These are phyloP conservation scores for Mycena haematopus DNA, from an alignment of 768 basidiomycete genomes.

Conservation along the genomic window DNA sequence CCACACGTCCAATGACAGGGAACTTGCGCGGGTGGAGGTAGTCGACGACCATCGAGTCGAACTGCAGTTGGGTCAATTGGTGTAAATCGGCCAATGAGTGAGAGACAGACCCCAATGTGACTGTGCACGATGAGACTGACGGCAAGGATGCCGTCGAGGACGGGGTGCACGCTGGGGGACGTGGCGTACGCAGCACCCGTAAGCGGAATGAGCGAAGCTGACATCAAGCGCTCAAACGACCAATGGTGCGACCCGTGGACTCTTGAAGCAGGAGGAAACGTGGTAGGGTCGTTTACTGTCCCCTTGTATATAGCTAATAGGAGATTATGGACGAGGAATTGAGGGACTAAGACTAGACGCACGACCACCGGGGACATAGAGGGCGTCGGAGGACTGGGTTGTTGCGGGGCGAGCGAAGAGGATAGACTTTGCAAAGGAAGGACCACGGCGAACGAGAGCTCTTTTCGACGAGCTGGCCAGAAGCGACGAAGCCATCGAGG, in stretches of 20 bases:
- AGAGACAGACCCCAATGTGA: conserved; percentile 84
- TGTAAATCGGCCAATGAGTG: background rate
- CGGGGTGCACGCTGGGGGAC: conserved; percentile 75
- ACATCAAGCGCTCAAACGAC: conserved; percentile 93
- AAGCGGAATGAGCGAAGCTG: conserved; percentile 86
- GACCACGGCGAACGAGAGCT: conserved; percentile 24
- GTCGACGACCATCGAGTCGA: conserved; percentile 80
- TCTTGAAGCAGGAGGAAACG: conserved; percentile 83
- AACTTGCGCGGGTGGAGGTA: conserved; percentile 95
- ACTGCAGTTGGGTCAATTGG: conserved; percentile 47
- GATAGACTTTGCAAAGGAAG: conserved; percentile 13
- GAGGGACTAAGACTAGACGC: conserved; percentile 33
- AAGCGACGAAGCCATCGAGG: conserved; percentile 24
- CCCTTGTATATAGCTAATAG: conserved; percentile 83
- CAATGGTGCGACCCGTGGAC: conserved; percentile 90
- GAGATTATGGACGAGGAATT: conserved; percentile 29
- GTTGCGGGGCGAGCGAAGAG: conserved; percentile 17
- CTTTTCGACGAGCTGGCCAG: conserved; percentile 26
- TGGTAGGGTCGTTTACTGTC: conserved; percentile 93
- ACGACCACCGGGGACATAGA: conserved; percentile 77
- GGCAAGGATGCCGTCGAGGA: conserved; percentile 89
- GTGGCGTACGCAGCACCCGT: conserved; percentile 88
- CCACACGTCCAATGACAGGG: conserved; percentile 73
- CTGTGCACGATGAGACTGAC: conserved; percentile 91
- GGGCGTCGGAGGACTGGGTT: conserved; percentile 27